Conservation (phyloP, 345 rosid species). For the Citrus inodora region DNA sequence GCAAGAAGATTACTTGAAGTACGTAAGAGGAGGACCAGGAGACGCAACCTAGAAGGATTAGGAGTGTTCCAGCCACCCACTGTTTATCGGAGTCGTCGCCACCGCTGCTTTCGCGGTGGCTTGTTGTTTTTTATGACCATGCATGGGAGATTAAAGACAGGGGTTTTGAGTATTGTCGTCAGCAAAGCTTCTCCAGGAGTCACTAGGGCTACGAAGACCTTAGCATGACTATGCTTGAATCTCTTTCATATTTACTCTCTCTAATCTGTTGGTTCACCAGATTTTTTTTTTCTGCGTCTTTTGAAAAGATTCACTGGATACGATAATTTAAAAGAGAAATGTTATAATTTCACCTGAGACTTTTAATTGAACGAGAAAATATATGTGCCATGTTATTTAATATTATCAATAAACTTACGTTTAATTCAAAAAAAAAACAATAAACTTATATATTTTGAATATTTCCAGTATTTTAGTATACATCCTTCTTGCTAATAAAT, state of each 20-base stretch:
- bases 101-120: conserved; percentile 19
- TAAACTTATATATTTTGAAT: no score
- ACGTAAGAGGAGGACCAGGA: conserved; percentile 73
- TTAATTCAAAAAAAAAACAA: no score
- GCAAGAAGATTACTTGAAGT: conserved; percentile 36
- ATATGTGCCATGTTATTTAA: no score
- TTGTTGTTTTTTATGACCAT: conserved; percentile 23
- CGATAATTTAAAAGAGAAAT: background rate
- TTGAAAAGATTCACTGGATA: no score
- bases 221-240: conserved; percentile 45
- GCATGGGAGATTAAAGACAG: conserved; percentile 37
- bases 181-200: conserved; percentile 64
- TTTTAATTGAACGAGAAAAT: background rate
- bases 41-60: conserved; percentile 61
- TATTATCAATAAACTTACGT: no score
- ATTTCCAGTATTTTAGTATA: no score
- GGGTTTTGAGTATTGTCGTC: conserved; percentile 76
- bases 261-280: conserved; percentile 38
- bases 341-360: background rate
- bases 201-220: conserved; percentile 56
- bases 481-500: no score
- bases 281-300: no score
- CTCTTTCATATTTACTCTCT: conserved; percentile 44
- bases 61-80: conserved; percentile 59
- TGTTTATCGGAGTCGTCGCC: conserved; percentile 33